These are phyloP conservation scores for Mimosa pudica DNA, from an alignment of 306 rosid species.

Conservation along the genomic window DNA sequence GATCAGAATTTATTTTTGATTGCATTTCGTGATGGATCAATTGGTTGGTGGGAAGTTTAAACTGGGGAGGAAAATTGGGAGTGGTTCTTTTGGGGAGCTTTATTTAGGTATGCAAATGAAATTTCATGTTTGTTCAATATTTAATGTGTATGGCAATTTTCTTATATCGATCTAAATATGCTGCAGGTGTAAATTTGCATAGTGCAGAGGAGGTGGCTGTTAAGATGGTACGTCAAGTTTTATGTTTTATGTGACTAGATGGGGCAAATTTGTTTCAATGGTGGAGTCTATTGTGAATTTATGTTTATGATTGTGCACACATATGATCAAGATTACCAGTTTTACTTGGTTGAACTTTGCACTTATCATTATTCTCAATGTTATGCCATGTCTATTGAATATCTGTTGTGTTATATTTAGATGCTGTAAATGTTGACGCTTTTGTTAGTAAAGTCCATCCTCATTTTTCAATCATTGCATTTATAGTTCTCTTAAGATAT, in stretches of 20 bases:
- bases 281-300: slow-evolving; percentile 25
- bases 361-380: slow-evolving; percentile 7
- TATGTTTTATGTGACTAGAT: slow-evolving; percentile 18
- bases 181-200: slow-evolving; percentile 83
- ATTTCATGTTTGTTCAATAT: neutral
- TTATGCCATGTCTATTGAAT: slow-evolving; percentile 7
- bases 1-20: slow-evolving; percentile 31
- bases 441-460: slow-evolving; percentile 8
- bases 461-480: neutral
- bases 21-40: slow-evolving; percentile 77
- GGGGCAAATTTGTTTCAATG: slow-evolving; percentile 22
- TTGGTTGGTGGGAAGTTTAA: slow-evolving; percentile 91
- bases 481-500: slow-evolving; percentile 3
- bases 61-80: slow-evolving; percentile 98
- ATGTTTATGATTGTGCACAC: neutral
- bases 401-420: slow-evolving; percentile 5
- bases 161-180: slow-evolving; percentile 27
- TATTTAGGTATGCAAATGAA: slow-evolving; percentile 62
- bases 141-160: neutral
- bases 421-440: slow-evolving; percentile 6
- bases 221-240: slow-evolving; percentile 78
- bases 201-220: slow-evolving; percentile 98
- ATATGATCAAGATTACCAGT: slow-evolving; percentile 20
- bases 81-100: slow-evolving; percentile 99
- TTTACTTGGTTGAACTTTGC: slow-evolving; percentile 18